Evolutionary conservation across 2,329 filamentous ascomycete species (phyloP).

Genomic region (Trichoderma koningii): DNA sequence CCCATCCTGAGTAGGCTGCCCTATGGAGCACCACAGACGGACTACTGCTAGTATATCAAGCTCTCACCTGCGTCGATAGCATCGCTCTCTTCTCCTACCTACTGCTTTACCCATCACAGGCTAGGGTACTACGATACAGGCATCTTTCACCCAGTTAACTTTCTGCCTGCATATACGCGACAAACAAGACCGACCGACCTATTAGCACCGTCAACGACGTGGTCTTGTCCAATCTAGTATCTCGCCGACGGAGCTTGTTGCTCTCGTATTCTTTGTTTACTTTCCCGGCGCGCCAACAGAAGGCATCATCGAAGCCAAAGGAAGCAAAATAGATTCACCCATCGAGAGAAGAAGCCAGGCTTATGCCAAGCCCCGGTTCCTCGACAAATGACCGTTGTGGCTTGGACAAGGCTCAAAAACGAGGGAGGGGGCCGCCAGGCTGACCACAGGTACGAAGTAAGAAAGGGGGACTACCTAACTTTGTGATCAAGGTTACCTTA

Average conservation of each 20-base stretch:
- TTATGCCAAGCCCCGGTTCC: slow-evolving; percentile 15
- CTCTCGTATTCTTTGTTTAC: slow-evolving; percentile 16
- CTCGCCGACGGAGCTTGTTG: neutral
- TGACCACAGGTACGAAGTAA: neutral
- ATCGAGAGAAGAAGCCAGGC: neutral
- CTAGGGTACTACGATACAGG: no score
- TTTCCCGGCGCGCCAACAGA: neutral
- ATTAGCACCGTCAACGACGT: neutral
- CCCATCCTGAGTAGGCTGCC: neutral
- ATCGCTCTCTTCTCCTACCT: neutral
- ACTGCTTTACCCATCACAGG: neutral
- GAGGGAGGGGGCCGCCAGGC: neutral
- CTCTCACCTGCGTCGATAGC: neutral
- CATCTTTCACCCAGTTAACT: slow-evolving; percentile 3
- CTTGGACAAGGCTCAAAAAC: slow-evolving; percentile 3
- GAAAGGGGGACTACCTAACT: no score
- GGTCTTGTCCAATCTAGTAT: no score
- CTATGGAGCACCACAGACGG: no score
- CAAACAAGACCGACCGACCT: neutral
- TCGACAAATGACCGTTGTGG: slow-evolving; percentile 15
- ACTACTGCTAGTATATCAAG: neutral
- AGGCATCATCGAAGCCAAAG: neutral
- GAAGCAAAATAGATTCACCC: neutral
- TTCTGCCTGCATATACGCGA: slow-evolving; percentile 18
- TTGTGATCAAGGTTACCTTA: slow-evolving; percentile 7